Base-by-base conservation (phyloP, 805 yeast genomes). In the Yamadazyma ubonensis region DNA sequence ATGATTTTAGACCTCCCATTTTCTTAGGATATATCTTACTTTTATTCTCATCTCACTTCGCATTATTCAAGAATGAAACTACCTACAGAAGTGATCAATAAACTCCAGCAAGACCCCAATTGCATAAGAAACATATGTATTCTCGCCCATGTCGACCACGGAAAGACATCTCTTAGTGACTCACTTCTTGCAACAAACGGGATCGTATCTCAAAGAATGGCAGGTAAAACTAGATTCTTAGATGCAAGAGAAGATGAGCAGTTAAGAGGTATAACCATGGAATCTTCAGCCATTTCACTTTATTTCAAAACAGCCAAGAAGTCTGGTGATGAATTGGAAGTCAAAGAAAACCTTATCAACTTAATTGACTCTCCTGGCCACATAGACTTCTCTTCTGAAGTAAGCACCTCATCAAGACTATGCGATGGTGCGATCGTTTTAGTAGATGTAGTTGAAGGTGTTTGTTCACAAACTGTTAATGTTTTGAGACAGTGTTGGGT, bases 311-410 rank as follows among this genome's bases (percentile, higher is more conserved):
- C 88, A 3, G 64, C 82, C 45, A 59, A 70, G 42, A 46, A 54
- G 14, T 58, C 63, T 38, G 73, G 68, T 20, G 63, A 60, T 19
- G 66, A 61, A 32, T 61, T 59, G 29, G 72, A 65, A 5, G 75
- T 83, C 28, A 78, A 78, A 29, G 96, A 93, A 55, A 86, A 86
- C 61, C 66, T 93, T 40, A 83, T 93, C 55, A 93, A 93, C 57
- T 73, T 93, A 52, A 91, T 93, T 42, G 99, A 93, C 62, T 91
- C 98, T 0, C 99, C 99, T 0, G 99, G 99, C n/a, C 99, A 93
- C 54, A 88, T 93, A 44, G 99, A 93, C 63, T 93, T 93, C 59
- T 84, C 96, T 1, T 84, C 95, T 9, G 99, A 93, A 57, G 99
- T 93, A 0, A 86, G 96, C 19, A 86, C 96, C 0, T 96, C 98